Evolutionary conservation across 169 alveolate genomes (phyloP), one percentile per base, ranked within the genome.

Genomic region (Blepharisma undulans): DNA sequence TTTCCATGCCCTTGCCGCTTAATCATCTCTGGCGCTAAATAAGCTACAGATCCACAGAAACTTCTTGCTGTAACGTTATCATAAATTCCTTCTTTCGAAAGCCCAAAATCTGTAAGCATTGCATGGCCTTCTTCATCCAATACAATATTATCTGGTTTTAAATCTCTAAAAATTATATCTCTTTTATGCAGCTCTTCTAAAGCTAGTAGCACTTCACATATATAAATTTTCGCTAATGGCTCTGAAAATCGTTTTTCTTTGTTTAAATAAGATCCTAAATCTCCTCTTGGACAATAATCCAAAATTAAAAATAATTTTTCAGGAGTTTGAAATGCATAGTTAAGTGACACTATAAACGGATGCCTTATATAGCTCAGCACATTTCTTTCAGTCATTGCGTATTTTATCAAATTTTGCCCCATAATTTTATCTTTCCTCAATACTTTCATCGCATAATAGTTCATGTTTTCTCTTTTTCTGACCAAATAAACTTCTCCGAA

Each of bases 401-500:
- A 97, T 89, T 93, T 95, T 4, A 96, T 94, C 78, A 96, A 85
- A 90, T 96, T 97, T 84, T 97, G 96, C 33, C 84, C 91, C 88
- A 96, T 81, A 18, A 95, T 93, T 90, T 94, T 95, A 27, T 91
- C 94, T 90, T 97, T 96, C 34, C 94, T 90, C 66, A 97, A 93
- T 2, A 96, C 96, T 87, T 97, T 97, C 99, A 97, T 97, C 2
- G 99, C 99, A 92, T 95, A 97, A 6, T 89, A 87, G 32, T 91
- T 82, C 25, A 90, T 92, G 32, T 89, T 87, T 60, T 91, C 92
- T 87, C 84, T 92, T 92, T 95, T 94, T 88, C 93, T 86, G 0
- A 97, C 99, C 78, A 97, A 93, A 89, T 95, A 97, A 0, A 97
- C 99, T 91, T 96, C 97, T 2, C 98, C 98, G 91, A 97, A 97